These are phyloP conservation scores for Suaeda aralocaspica DNA, from an alignment of 148 eudicot genomes.

Conservation along the genomic window DNA sequence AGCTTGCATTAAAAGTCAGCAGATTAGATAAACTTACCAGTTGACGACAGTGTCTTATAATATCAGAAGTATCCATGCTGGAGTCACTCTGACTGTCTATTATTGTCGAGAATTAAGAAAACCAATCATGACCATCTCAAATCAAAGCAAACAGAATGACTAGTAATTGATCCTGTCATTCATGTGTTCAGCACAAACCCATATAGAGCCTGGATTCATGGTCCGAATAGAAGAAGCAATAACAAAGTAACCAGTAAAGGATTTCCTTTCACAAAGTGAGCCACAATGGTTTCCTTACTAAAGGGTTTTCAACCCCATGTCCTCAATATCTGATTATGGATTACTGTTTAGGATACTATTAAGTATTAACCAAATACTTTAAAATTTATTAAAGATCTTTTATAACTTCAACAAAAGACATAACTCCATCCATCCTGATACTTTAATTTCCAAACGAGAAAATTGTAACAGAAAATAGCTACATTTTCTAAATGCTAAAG, in stretches of 20 bases:
- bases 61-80: conserved; percentile 62
- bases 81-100: conserved; percentile 85
- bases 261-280: neutral
- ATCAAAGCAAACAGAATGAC: neutral
- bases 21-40: conserved; percentile 43
- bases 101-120: conserved; percentile 35
- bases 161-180: neutral
- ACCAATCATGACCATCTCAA: neutral
- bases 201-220: neutral
- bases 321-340: neutral
- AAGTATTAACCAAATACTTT: no score
- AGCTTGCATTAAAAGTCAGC: neutral
- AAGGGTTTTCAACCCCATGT: neutral
- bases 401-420: neutral
- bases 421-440: neutral
- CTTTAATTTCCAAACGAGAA: neutral
- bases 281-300: no score
- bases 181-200: neutral
- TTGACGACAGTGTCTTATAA: conserved; percentile 69
- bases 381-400: neutral
- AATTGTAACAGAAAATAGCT: neutral
- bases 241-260: neutral
- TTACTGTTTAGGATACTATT: no score
- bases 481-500: neutral
- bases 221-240: neutral